Percentiles rank a stretch among this genome's conserved stretches.
Evolutionary conservation across 176 grass and related monocot genomes (phyloP).

Genomic region (Cocos nucifera): DNA sequence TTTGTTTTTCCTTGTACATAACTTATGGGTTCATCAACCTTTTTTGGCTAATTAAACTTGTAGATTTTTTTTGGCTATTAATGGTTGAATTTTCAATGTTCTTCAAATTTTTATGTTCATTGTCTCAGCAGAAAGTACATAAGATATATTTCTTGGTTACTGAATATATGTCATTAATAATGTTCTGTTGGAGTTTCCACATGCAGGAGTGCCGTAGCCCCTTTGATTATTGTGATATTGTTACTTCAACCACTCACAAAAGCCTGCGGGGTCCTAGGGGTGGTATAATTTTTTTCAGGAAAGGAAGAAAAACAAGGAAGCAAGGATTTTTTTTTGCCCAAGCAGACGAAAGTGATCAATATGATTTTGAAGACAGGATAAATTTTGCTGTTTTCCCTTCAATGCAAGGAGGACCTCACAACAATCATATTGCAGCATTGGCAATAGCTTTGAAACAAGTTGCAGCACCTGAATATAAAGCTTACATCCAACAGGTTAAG

Average conservation of each 20-base stretch:
- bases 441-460: constrained; percentile 89
- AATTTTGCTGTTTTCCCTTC: constrained; percentile 92
- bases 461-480: constrained; percentile 83
- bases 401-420: constrained; percentile 97
- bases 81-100: no score
- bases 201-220: constrained; percentile 74
- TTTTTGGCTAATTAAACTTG: no score
- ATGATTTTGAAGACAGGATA: constrained; percentile 88
- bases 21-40: no score
- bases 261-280: constrained; percentile 88
- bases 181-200: neutral
- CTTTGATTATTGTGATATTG: constrained; percentile 92
- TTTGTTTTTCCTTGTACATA: no score
- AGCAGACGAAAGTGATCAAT: constrained; percentile 49
- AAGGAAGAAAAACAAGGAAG: constrained; percentile 54
- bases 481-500: constrained; percentile 94
- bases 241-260: constrained; percentile 96
- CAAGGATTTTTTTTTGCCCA: constrained; percentile 31
- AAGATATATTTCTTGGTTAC: no score
- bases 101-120: no score
- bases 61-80: no score
- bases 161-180: no score
- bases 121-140: no score
- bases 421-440: constrained; percentile 94
- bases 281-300: constrained; percentile 94